Evolutionary conservation across 805 yeast genomes (phyloP), one percentile per base, ranked within the genome.

Genomic region (Komagataella populi): DNA sequence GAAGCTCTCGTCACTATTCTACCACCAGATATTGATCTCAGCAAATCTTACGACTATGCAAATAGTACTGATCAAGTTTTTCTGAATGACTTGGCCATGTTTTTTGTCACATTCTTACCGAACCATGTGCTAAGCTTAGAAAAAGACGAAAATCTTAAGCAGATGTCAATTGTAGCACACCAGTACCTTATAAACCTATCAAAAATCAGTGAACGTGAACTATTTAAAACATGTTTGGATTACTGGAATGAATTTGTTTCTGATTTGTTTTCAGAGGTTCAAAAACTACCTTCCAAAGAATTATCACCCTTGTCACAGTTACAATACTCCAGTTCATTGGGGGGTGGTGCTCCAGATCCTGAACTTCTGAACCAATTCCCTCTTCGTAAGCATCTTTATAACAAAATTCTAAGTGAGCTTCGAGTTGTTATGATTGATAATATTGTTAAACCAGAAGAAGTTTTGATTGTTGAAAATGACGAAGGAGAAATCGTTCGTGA

Each of bases 401-500:
- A 80, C n/a, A 77, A 78, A 23, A 73, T 93, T 46, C 76, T 93
- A 58, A 83, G 96, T 3, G 82, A 82, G 62, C 74, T 93, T 60
- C 81, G 99, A 68, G 72, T 84, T 54, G 96, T 95, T n/a, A 84
- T 93, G 63, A 93, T 93, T 61, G 98, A 90, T 68, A 86, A 86
- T 61, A 93, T 93, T 99, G 99, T 87, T 1, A 82, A 96, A 66
- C 99, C 99, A 3, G 99, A 93, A 68, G 99, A 93, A 70, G 99
- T 93, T 51, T 75, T 93, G 52, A 80, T 93, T 70, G 97, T 90
- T 49, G 98, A 93, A 68, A 91, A 91, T 65, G 99, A 93, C 68
- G 99, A 93, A 70, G 99, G 99, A 59, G 99, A 93, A 70, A 91
- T 93, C 66, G 99, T 93, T 47, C 81, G 99, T 63, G 98, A 91